Evolutionary conservation across 2,329 filamentous ascomycete genomes (phyloP).

Genomic region (Ophiostoma sp.): DNA sequence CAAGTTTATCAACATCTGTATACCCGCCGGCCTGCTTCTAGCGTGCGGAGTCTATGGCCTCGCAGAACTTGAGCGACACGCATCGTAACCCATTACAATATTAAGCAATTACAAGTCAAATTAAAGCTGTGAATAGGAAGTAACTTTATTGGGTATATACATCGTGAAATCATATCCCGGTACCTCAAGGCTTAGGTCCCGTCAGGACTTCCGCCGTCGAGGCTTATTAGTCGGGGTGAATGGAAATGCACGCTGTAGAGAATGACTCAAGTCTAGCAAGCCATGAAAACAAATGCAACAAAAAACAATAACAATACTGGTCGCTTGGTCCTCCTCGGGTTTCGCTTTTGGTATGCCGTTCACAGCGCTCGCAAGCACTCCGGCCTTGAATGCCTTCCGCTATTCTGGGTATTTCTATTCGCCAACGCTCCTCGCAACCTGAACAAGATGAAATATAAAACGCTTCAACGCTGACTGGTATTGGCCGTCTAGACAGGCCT

Average conservation of each 20-base stretch:
- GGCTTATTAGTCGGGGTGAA: conserved; percentile 18
- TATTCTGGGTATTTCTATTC: conserved; percentile 19
- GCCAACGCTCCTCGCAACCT: background rate
- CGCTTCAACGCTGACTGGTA: background rate
- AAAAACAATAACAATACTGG: conserved; percentile 19
- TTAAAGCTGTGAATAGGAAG: background rate
- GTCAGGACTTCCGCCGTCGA: background rate
- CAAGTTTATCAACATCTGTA: background rate
- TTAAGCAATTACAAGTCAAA: background rate
- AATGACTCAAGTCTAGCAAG: background rate
- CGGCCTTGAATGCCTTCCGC: background rate
- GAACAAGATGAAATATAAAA: background rate
- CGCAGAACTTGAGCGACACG: too few species aligned
- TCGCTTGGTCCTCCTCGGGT: conserved; percentile 10
- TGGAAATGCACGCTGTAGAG: conserved; percentile 6
- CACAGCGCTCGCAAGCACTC: background rate
- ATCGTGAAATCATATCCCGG: conserved; percentile 14
- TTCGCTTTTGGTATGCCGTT: background rate
- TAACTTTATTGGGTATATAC: conserved; percentile 12
- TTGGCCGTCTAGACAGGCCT: background rate
- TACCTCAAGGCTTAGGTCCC: background rate
- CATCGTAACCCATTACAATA: background rate
- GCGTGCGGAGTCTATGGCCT: background rate
- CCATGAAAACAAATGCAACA: conserved; percentile 13
- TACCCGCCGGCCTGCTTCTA: background rate